Evolutionary conservation across 2,329 filamentous ascomycete species (phyloP).

Genomic region (Grosmannia penicillata): DNA sequence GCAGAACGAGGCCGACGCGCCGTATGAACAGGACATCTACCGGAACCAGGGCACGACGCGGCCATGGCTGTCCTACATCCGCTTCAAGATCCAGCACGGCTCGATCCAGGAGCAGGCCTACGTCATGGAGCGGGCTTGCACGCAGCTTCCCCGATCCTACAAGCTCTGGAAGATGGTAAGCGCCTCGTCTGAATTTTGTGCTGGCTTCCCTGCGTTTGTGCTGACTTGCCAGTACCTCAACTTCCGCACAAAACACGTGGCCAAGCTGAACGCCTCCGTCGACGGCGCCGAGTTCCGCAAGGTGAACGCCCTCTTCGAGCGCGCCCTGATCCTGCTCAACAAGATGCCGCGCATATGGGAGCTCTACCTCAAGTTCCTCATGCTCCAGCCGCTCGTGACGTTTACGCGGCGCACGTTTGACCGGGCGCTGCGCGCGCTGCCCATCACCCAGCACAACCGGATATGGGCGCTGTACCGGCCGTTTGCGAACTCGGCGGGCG

Average conservation of each 20-base stretch:
- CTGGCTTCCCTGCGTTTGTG: not conserved
- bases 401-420: slow-evolving; percentile 80
- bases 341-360: slow-evolving; percentile 99
- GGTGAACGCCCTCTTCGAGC: slow-evolving; percentile 88
- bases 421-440: slow-evolving; percentile 76
- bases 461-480: slow-evolving; percentile 87
- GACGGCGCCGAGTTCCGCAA: slow-evolving; percentile 75
- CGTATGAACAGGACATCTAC: slow-evolving; percentile 92
- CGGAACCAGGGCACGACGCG: slow-evolving; percentile 75
- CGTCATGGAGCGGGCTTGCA: slow-evolving; percentile 80
- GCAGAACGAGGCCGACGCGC: slow-evolving; percentile 65
- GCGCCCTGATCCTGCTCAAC: slow-evolving; percentile 82
- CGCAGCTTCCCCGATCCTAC: slow-evolving; percentile 82
- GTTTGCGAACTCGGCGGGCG: slow-evolving; percentile 82
- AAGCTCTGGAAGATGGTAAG: slow-evolving; percentile 92
- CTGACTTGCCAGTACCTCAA: slow-evolving; percentile 53
- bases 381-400: slow-evolving; percentile 84
- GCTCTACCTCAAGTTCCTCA: slow-evolving; percentile 84
- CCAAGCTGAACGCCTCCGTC: slow-evolving; percentile 67
- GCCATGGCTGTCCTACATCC: slow-evolving; percentile 89
- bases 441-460: slow-evolving; percentile 86
- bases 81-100: slow-evolving; percentile 80
- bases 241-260: slow-evolving; percentile 68
- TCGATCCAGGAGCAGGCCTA: slow-evolving; percentile 71
- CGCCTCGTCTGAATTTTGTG: not conserved